Evolutionary conservation across 2,329 filamentous ascomycete genomes (phyloP), one percentile per base, ranked within the genome.

Genomic region (Colletotrichum sp.): DNA sequence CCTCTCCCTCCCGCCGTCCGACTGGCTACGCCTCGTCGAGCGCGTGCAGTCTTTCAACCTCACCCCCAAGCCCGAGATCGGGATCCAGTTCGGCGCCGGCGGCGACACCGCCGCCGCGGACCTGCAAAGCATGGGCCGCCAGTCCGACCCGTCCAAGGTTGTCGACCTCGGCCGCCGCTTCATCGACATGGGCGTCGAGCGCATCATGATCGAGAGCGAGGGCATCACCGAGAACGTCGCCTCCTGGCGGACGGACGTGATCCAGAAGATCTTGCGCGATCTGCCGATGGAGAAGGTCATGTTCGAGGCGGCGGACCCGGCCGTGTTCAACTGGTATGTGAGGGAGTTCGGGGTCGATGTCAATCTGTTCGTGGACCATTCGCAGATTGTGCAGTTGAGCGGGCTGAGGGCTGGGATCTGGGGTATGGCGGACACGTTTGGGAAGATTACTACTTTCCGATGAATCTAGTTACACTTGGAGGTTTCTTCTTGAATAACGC

Each of bases 121-220:
- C 32, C 84, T 91, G 6, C 85, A 88, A 81, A 82, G 84, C 6
- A 83, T 89, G 21, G 89, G 88, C 5, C 6, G 8, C 3, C 88
- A 88, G 13, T 87, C 86, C 6, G 88, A 90, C 76, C 87, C 88
- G 1, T 82, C 83, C 16, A 89, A 88, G 76, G 80, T 91, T 34
- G 84, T 90, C 24, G 86, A 88, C 71, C 80, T 90, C 77, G 89
- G 87, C 13, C 87, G 83, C 74, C 83, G 84, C 57, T 91, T 91
- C 77, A 84, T 91, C 18, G 84, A 88, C 21, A 87, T 84, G 0
- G 89, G 89, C 0, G 89, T 91, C 5, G 89, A 91, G 80, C 83
- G 89, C 10, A 84, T 91, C 78, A 91, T 91, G 89, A 89, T 91
- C 71, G 89, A 92, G 79, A 90, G 88, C n/a, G 89, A 91, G 81